A percentile compares a stretch with the other conserved stretches of the same genome.
Evolutionary conservation across 2,329 filamentous ascomycete species (phyloP).

Genomic region (Calonectria multiphialidica): DNA sequence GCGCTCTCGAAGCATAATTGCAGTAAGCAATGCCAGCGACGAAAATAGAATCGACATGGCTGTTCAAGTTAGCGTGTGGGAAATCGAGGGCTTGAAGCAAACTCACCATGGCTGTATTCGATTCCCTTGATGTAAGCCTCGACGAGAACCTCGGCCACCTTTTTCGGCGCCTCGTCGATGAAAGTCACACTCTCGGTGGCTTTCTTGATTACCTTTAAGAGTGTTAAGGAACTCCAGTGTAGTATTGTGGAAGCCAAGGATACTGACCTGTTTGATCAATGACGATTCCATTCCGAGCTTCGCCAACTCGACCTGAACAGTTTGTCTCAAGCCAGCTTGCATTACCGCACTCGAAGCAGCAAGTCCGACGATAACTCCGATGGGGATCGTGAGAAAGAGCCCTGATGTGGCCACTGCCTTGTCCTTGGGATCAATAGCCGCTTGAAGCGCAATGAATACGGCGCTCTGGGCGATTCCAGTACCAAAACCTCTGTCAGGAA

Average conservation of each 20-base stretch:
- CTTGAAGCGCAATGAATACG: slow-evolving; percentile 57
- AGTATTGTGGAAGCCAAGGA: neutral
- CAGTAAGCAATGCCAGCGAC: neutral
- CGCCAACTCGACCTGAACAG: slow-evolving; percentile 21
- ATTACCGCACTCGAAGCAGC: slow-evolving; percentile 52
- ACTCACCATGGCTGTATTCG: slow-evolving; percentile 34
- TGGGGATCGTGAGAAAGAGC: slow-evolving; percentile 52
- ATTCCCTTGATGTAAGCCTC: slow-evolving; percentile 33
- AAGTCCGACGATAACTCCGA: slow-evolving; percentile 54
- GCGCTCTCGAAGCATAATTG: slow-evolving; percentile 4
- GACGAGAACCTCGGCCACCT: slow-evolving; percentile 20
- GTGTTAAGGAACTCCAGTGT: neutral
- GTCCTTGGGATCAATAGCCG: slow-evolving; percentile 51
- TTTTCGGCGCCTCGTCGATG: slow-evolving; percentile 31
- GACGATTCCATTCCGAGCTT: slow-evolving; percentile 25
- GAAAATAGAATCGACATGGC: slow-evolving; percentile 24
- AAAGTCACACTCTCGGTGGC: slow-evolving; percentile 33
- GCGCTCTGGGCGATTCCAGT: slow-evolving; percentile 55
- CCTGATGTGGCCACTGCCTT: slow-evolving; percentile 56
- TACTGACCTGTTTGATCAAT: slow-evolving; percentile 25
- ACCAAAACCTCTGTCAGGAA: slow-evolving; percentile 48
- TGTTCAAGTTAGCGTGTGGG: neutral
- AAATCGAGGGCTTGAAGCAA: too few species aligned
- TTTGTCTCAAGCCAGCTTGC: slow-evolving; percentile 20
- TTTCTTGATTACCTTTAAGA: slow-evolving; percentile 28